Evolutionary conservation across 2,329 filamentous ascomycete species (phyloP).

Genomic region (Alternaria arborescens): DNA sequence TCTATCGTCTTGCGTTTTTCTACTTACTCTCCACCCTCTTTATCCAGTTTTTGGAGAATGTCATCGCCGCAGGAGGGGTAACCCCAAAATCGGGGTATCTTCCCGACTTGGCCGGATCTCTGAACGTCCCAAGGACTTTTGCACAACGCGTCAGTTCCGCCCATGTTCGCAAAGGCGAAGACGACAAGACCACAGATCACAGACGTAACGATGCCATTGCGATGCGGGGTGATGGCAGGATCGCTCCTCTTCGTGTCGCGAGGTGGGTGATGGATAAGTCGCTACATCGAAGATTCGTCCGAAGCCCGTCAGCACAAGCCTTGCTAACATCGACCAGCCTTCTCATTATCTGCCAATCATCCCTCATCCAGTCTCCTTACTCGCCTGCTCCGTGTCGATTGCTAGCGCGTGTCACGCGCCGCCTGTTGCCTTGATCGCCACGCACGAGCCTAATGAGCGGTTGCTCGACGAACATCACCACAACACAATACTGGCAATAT

Average conservation of each 20-base stretch:
- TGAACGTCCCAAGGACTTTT: background rate
- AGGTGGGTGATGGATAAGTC: background rate
- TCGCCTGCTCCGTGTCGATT: background rate
- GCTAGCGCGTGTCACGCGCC: background rate
- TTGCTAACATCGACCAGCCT: background rate
- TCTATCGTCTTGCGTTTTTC: background rate
- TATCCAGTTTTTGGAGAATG: background rate
- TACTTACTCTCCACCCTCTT: background rate
- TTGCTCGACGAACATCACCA: background rate
- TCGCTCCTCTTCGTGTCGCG: background rate
- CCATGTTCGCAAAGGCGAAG: background rate
- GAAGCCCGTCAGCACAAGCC: background rate
- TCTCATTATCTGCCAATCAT: background rate
- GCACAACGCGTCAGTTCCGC: background rate
- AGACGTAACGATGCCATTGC: background rate
- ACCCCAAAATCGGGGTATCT: background rate
- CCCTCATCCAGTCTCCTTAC: background rate
- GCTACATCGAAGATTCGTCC: background rate
- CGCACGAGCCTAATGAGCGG: background rate
- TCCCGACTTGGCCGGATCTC: background rate
- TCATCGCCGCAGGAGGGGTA: background rate
- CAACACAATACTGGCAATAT: background rate
- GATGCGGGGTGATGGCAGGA: background rate
- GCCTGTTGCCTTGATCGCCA: slow-evolving; percentile 2
- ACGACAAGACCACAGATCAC: background rate